These are phyloP conservation scores for Metarhizium humberi DNA, from an alignment of 2,329 filamentous ascomycete species.

Conservation along the genomic window DNA sequence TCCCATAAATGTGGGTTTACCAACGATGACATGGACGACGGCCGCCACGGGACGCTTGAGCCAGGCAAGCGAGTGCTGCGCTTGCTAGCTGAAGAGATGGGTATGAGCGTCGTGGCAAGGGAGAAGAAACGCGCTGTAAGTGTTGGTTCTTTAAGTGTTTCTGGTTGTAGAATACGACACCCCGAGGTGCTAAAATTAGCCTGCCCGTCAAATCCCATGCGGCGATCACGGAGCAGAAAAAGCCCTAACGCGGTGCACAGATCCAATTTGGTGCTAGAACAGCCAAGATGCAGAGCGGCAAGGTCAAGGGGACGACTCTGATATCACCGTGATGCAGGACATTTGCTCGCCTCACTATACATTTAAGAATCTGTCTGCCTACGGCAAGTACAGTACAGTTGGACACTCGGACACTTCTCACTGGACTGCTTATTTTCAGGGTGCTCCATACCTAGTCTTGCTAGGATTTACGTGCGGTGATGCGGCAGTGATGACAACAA, in stretches of 20 bases:
- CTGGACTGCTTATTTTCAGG: neutral
- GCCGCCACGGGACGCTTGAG: slow-evolving; percentile 39
- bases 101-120: slow-evolving; percentile 60
- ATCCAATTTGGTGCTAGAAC: slow-evolving; percentile 79
- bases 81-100: slow-evolving; percentile 64
- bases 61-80: slow-evolving; percentile 75
- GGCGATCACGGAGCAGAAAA: neutral
- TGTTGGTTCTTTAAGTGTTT: neutral
- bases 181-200: neutral
- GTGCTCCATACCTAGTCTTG: neutral
- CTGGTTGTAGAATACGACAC: neutral
- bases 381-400: slow-evolving; percentile 1
- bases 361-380: neutral
- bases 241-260: slow-evolving; percentile 24
- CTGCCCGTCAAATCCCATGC: neutral
- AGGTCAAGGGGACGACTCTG: slow-evolving; percentile 58
- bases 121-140: slow-evolving; percentile 62
- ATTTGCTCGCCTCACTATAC: neutral
- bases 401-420: neutral
- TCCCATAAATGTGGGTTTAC: slow-evolving; percentile 86
- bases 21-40: slow-evolving; percentile 23
- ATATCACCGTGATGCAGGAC: slow-evolving; percentile 30
- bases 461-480: neutral
- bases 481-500: slow-evolving; percentile 53
- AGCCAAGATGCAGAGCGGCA: slow-evolving; percentile 69